These are phyloP conservation scores for Trichoderma breve DNA, from an alignment of 2,329 filamentous ascomycete species.

Conservation along the genomic window DNA sequence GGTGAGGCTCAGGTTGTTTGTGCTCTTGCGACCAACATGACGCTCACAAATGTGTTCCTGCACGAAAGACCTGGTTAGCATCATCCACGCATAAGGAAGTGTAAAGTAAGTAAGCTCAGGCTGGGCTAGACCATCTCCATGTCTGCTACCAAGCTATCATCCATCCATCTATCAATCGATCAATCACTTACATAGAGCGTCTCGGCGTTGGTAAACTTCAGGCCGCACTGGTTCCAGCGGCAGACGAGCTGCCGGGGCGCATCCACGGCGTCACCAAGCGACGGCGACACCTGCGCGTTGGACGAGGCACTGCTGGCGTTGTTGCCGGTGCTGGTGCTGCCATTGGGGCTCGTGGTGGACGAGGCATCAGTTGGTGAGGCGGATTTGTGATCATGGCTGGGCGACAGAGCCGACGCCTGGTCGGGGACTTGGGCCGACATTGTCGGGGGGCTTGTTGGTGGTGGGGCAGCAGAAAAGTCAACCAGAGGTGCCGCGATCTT, in stretches of 20 bases:
- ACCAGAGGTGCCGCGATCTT: conserved; percentile 10
- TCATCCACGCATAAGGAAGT: background rate
- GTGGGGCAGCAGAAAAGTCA: conserved; percentile 15
- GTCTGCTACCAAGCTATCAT: background rate
- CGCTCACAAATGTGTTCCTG: conserved; percentile 98
- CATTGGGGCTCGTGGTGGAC: conserved; percentile 9
- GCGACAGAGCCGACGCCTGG: conserved; percentile 23
- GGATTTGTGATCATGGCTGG: conserved; percentile 30
- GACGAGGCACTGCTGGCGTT: conserved; percentile 7
- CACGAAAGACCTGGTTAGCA: background rate
- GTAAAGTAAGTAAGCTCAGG: background rate
- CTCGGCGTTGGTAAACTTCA: conserved; percentile 58
- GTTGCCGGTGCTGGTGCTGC: conserved; percentile 9
- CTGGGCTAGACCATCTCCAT: background rate
- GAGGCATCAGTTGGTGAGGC: conserved; percentile 11
- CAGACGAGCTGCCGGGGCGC: conserved; percentile 45
- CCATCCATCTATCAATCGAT: background rate
- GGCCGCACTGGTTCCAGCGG: conserved; percentile 58
- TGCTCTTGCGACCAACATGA: conserved; percentile 97
- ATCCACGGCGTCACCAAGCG: conserved; percentile 1
- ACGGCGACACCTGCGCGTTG: background rate
- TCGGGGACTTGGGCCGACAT: conserved; percentile 37
- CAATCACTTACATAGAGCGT: conserved; percentile 55
- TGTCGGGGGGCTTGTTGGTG: background rate
- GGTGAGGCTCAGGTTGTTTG: conserved; percentile 95